phyloP scores from a whole-genome alignment of 164 flowering plant genomes.

The Tetrastigma voinierianum region DNA sequence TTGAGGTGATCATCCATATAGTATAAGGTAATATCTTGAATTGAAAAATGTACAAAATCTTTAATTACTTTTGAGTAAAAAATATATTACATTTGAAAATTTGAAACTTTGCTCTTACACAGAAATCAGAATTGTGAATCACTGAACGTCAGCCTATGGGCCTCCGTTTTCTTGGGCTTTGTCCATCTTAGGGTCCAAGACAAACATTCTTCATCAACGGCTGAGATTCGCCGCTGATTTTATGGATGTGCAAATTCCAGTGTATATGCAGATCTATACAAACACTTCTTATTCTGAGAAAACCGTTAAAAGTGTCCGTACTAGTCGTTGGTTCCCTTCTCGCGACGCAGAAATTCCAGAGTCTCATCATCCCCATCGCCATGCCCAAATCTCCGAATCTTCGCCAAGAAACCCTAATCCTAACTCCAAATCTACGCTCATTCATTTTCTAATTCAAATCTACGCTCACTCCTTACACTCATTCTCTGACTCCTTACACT shows the following conservation, averaged over 20 bases:
- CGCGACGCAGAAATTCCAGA: no score
- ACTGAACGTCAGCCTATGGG: no score
- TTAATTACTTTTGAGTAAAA: no score
- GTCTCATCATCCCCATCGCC: background rate
- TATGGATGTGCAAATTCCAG: conserved; percentile 16
- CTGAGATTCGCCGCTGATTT: conserved; percentile 13
- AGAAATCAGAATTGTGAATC: no score
- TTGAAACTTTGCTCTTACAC: no score
- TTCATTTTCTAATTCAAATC: background rate
- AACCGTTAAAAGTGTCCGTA: conserved; percentile 39
- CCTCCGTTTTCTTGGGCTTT: no score
- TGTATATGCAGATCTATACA: background rate
- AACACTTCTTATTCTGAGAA: background rate
- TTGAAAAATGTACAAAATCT: no score
- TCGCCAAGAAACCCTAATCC: conserved; percentile 16
- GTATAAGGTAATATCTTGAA: no score
- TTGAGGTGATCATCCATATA: no score
- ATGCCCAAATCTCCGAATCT: background rate
- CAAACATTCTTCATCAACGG: background rate
- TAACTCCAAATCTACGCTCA: background rate
- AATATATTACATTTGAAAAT: no score
- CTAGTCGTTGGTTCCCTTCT: conserved; percentile 27
- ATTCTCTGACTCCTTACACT: background rate
- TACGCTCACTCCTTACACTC: background rate
- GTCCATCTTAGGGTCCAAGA: no score